Conservation (phyloP, 495 filamentous ascomycete genomes). For the Aspergillus olivimuriae region DNA sequence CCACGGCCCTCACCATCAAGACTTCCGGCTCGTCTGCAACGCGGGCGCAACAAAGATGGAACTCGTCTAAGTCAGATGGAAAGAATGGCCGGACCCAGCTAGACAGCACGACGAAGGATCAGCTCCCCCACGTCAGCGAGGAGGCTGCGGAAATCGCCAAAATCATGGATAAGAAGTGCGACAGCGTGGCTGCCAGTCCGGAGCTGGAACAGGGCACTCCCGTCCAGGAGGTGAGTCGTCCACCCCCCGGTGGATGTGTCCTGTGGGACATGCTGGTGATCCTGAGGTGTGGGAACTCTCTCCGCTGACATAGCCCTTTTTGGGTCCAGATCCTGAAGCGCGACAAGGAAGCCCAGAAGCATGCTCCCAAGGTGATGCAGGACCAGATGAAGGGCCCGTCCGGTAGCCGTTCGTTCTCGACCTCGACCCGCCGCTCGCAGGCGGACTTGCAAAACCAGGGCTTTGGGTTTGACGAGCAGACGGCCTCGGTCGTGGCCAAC, state of each 20-base stretch:
- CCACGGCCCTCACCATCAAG: constrained; percentile 12
- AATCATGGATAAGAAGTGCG: constrained; percentile 44
- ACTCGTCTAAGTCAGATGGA: constrained; percentile 37
- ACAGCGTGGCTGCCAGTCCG: constrained; percentile 43
- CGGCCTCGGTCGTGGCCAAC: constrained; percentile 29
- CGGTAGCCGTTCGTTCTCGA: constrained; percentile 54
- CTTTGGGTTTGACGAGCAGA: constrained; percentile 17
- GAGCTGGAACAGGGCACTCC: constrained; percentile 62
- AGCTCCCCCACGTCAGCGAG: constrained; percentile 56
- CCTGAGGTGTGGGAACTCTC: no score
- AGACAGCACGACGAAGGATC: constrained; percentile 46
- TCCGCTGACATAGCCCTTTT: not conserved
- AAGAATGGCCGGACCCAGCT: constrained; percentile 37
- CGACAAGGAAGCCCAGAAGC: constrained; percentile 54
- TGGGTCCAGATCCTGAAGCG: constrained; percentile 53
- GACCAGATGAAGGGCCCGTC: constrained; percentile 43
- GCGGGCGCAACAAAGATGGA: constrained; percentile 27
- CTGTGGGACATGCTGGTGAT: no score
- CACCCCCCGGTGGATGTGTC: not conserved
- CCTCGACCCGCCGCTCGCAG: constrained; percentile 36
- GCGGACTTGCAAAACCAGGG: constrained; percentile 17
- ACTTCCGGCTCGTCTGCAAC: constrained; percentile 11
- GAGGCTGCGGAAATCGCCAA: constrained; percentile 53
- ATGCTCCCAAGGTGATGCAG: constrained; percentile 64
- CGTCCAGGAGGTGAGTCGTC: constrained; percentile 52